These are phyloP conservation scores for Stylosanthes scabra DNA, from an alignment of 331 rosid genomes.

Conservation along the genomic window DNA sequence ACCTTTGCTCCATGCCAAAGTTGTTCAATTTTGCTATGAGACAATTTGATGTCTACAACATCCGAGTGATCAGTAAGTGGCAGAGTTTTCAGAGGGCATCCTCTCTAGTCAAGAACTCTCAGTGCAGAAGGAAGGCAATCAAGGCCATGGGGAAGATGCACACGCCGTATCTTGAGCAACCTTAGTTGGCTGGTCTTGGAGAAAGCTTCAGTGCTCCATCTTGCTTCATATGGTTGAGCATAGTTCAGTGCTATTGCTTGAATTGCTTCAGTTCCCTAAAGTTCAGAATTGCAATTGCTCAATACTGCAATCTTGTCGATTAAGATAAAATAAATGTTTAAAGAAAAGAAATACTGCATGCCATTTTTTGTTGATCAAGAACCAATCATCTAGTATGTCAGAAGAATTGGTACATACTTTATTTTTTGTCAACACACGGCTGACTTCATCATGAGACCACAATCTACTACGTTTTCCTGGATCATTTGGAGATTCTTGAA, in stretches of 20 bases:
- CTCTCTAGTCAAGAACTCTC: constrained; percentile 43
- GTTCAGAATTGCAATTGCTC: not conserved
- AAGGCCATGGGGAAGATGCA: constrained; percentile 41
- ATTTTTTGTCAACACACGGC: constrained; percentile 40
- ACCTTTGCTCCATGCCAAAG: constrained; percentile 54
- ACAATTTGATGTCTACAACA: constrained; percentile 43
- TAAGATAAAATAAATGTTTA: not conserved
- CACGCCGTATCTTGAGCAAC: constrained; percentile 35
- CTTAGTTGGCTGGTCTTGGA: constrained; percentile 38
- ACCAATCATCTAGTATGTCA: too few species aligned
- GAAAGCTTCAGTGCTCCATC: constrained; percentile 45
- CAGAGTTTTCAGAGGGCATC: constrained; percentile 47
- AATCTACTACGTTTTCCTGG: constrained; percentile 51
- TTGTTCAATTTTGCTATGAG: constrained; percentile 39
- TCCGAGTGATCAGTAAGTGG: constrained; percentile 26
- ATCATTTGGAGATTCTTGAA: constrained; percentile 43
- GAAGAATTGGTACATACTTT: constrained; percentile 20
- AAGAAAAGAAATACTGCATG: not conserved
- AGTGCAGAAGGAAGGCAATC: constrained; percentile 41
- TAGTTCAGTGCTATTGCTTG: constrained; percentile 29
- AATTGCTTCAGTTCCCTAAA: constrained; percentile 47
- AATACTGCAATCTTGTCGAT: not conserved
- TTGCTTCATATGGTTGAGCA: constrained; percentile 38
- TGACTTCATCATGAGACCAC: constrained; percentile 48
- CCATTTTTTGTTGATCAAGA: not conserved